Base-by-base conservation (phyloP, 2,329 filamentous ascomycete species). In the Fusarium sororula region DNA sequence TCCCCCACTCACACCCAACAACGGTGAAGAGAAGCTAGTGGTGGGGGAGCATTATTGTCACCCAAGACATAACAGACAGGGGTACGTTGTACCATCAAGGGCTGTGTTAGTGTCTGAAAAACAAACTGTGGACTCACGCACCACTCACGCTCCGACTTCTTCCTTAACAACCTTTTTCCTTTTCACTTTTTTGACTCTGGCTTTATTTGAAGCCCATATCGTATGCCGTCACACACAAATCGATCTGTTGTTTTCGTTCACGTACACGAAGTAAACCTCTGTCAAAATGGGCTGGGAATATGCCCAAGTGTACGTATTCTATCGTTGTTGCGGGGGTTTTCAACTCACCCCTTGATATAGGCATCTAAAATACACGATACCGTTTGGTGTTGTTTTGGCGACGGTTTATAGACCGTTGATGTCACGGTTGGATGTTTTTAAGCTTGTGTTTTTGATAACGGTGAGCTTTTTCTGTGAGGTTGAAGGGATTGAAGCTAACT, bases 251-350 rank as follows among this genome's bases (percentile, higher is more conserved):
- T 30, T 17, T 48, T 39, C 22, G 18, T 13, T 42, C 30, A 37
- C 22, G 14, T 42, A 67, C 39, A 63, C 26, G 51, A 59, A 54
- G 13, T 53, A 39, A 26, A n/a, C 6, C 20, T 42, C 22, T 50
- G 14, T 37, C 80, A 81, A 28, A 58, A 77, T 62, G 75, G 75
- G 72, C 20, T 73, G 63, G 63, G 73, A 77, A 56, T 77, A 77
- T 64, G 75, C 72, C 35, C 50, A 72, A 51, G 75, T 77, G 75
- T 77, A 75, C 39, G 75, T 64, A 45, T 30, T 18, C 18, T 15
- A 17, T 6, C 3, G 7, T 39, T 18, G 26, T 14, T 68, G 56
- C 51, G 66, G 45, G 26, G 20, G 44, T 39, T n/a, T 51, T 24
- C 35, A 35, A 32, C 58, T 61, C 24, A 47, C 38, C 17, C 3